Percentiles rank a stretch among this genome's conserved stretches.
phyloP scores from a whole-genome alignment of 768 basidiomycete genomes.

The Erythrobasidium yunnanense region DNA sequence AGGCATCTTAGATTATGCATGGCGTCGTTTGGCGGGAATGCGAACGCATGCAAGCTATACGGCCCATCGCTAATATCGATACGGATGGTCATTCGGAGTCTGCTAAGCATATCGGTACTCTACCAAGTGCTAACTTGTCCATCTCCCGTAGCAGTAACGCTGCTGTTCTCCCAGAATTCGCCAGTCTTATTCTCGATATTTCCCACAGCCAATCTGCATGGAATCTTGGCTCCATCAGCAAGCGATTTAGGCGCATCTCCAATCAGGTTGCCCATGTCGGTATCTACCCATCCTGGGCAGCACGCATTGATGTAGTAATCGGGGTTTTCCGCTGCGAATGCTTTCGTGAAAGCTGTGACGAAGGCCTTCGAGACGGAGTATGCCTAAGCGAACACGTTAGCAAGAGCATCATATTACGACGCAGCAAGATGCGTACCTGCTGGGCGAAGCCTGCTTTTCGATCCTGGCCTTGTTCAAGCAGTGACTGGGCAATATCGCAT shows the following conservation, averaged over 20 bases:
- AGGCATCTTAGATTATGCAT: too few species aligned
- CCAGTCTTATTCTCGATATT: background rate
- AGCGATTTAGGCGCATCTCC: background rate
- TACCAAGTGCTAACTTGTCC: slow-evolving; percentile 2
- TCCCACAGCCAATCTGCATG: background rate
- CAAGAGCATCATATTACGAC: too few species aligned
- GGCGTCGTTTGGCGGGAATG: too few species aligned
- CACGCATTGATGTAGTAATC: background rate
- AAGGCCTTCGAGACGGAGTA: background rate
- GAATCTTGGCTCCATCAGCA: slow-evolving; percentile 2
- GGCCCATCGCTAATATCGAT: too few species aligned
- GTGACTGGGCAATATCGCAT: background rate
- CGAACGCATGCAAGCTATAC: too few species aligned
- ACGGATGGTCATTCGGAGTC: too few species aligned
- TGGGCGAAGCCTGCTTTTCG: background rate
- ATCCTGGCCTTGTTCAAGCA: slow-evolving; percentile 1
- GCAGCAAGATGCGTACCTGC: too few species aligned
- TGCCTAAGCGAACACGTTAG: too few species aligned
- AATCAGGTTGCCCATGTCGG: slow-evolving; percentile 5
- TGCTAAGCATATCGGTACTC: too few species aligned
- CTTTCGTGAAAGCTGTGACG: slow-evolving; percentile 1
- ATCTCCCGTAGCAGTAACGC: background rate
- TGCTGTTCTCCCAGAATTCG: slow-evolving; percentile 5
- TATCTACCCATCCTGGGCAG: slow-evolving; percentile 11
- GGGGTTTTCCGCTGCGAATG: background rate